These are phyloP conservation scores for Aulographum hederae DNA, from an alignment of 2,329 filamentous ascomycete genomes.

Conservation along the genomic window DNA sequence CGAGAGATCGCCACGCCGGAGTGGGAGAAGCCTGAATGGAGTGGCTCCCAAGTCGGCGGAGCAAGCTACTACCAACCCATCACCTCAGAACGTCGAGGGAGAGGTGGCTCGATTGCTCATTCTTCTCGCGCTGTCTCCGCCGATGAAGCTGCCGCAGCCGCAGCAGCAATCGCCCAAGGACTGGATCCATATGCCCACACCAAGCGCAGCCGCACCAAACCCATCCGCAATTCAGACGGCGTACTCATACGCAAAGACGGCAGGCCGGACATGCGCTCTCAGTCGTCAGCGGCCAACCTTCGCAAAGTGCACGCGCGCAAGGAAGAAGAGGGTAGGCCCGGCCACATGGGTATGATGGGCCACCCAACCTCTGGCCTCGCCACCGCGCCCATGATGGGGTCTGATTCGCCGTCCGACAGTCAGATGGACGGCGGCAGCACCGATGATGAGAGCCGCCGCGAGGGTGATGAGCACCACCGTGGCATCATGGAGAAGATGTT, in stretches of 20 bases:
- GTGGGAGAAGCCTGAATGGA: constrained; percentile 22
- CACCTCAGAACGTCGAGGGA: constrained; percentile 14
- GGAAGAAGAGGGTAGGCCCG: constrained; percentile 12
- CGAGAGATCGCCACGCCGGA: constrained; percentile 18
- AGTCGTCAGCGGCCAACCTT: constrained; percentile 32
- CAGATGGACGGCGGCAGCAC: not conserved
- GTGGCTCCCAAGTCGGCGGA: constrained; percentile 16
- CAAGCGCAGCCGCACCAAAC: constrained; percentile 32
- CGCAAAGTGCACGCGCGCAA: constrained; percentile 32
- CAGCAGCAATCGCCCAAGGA: constrained; percentile 5
- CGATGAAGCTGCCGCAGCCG: too few species aligned
- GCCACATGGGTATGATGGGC: not conserved
- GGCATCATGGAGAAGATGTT: constrained; percentile 21
- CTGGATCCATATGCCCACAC: constrained; percentile 19
- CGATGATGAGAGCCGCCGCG: constrained; percentile 2
- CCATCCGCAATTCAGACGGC: constrained; percentile 29
- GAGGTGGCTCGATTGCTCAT: constrained; percentile 7
- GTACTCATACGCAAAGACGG: constrained; percentile 33
- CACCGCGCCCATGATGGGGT: not conserved
- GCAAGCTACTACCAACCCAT: constrained; percentile 17
- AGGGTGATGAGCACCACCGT: too few species aligned
- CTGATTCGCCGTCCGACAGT: constrained; percentile 1
- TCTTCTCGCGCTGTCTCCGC: too few species aligned
- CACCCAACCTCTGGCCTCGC: not conserved
- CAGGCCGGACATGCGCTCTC: constrained; percentile 30